Conservation (phyloP, 139 green algal genomes). For the Auxenochlorella pyrenoidosa region DNA sequence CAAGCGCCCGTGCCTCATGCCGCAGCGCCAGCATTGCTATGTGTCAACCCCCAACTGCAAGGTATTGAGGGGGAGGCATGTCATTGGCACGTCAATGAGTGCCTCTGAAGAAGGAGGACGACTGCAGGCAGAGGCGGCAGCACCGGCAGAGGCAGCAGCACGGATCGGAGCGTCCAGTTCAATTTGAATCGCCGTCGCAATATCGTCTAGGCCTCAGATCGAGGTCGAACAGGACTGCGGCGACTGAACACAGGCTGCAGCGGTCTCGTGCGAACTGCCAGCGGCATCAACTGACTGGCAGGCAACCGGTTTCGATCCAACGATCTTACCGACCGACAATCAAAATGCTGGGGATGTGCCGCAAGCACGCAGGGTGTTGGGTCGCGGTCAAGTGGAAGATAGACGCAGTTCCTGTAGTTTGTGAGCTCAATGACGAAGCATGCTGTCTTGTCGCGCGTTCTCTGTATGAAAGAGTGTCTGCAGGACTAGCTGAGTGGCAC, state of each 20-base stretch:
- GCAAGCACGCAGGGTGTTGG: neutral
- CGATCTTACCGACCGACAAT: neutral
- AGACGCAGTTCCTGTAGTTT: too few relatives aligned
- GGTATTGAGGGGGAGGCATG: too few relatives aligned
- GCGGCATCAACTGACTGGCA: neutral
- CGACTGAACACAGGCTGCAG: too few relatives aligned
- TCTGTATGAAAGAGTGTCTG: too few relatives aligned
- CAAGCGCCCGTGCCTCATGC: conserved; percentile 2
- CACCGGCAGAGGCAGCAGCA: neutral
- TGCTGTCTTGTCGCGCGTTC: too few relatives aligned
- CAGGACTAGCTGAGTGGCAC: neutral
- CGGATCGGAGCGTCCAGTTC: neutral
- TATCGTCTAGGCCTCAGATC: neutral
- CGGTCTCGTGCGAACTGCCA: neutral
- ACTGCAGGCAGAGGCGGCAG: neutral
- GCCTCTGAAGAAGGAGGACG: neutral
- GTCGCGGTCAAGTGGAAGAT: too few relatives aligned
- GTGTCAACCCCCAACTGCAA: too few relatives aligned
- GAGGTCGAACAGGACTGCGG: too few relatives aligned
- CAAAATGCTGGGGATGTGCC: neutral
- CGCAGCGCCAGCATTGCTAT: conserved; percentile 17
- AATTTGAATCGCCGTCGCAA: neutral
- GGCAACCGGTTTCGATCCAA: too few relatives aligned
- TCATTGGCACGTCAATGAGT: neutral
- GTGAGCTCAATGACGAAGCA: too few relatives aligned